phyloP scores from a whole-genome alignment of 2,329 filamentous ascomycete genomes.

The Hawksworthiomyces lignivorus region DNA sequence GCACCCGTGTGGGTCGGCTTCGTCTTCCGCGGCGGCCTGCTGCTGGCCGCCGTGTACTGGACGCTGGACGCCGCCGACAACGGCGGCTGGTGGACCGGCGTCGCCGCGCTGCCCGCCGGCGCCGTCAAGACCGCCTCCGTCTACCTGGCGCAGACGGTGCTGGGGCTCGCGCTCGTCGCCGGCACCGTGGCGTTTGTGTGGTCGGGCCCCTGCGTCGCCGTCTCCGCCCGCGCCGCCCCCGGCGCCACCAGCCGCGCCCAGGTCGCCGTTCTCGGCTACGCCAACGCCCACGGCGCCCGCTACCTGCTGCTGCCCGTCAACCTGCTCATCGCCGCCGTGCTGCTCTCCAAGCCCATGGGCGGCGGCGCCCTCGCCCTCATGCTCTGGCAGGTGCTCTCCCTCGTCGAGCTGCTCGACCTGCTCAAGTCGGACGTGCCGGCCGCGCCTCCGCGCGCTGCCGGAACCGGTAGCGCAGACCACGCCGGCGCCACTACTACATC shows the following conservation, averaged over 20 bases:
- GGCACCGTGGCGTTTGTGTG: conserved; percentile 80
- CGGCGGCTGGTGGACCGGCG: conserved; percentile 62
- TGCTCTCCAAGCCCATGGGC: conserved; percentile 93
- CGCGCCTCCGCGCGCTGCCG: conserved; percentile 28
- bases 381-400: conserved; percentile 80
- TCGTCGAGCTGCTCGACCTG: conserved; percentile 57
- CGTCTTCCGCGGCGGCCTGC: conserved; percentile 66
- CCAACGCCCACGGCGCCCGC: conserved; percentile 84
- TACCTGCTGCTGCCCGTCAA: conserved; percentile 80
- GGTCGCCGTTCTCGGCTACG: conserved; percentile 81
- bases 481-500: not conserved
- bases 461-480: not conserved
- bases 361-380: conserved; percentile 74
- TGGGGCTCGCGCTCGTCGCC: conserved; percentile 73
- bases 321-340: conserved; percentile 65
- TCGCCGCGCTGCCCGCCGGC: conserved; percentile 31
- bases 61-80: conserved; percentile 83
- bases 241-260: conserved; percentile 34
- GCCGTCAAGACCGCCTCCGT: conserved; percentile 67
- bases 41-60: conserved; percentile 79
- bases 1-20: conserved; percentile 78
- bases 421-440: conserved; percentile 37
- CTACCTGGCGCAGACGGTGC: conserved; percentile 69
- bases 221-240: conserved; percentile 45
- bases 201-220: conserved; percentile 75